Evolutionary conservation across 768 basidiomycete genomes (phyloP).

Genomic region (Fomitopsis serialis): DNA sequence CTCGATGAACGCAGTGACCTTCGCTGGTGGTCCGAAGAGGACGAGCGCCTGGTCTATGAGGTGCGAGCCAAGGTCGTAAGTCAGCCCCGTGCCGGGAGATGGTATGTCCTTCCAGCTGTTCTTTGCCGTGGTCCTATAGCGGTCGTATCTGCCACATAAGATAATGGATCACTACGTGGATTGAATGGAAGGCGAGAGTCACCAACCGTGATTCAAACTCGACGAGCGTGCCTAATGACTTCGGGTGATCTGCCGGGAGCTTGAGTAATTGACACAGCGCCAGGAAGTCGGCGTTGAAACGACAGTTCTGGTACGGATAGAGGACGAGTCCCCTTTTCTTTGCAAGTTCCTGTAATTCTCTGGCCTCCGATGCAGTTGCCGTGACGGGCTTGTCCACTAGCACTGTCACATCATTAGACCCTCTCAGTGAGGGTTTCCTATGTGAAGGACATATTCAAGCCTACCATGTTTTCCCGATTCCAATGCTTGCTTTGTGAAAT

Average conservation of each 20-base stretch:
- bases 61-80: slow-evolving; percentile 79
- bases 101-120: slow-evolving; percentile 78
- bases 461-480: slow-evolving; percentile 73
- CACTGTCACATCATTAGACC: slow-evolving; percentile 32
- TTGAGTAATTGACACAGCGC: slow-evolving; percentile 54
- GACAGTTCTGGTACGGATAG: slow-evolving; percentile 69
- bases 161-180: too few species aligned
- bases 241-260: slow-evolving; percentile 46
- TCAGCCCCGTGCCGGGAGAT: slow-evolving; percentile 54
- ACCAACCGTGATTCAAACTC: slow-evolving; percentile 77
- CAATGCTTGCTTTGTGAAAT: slow-evolving; percentile 57
- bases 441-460: slow-evolving; percentile 3
- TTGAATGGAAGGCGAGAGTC: neutral
- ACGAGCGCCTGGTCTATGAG: slow-evolving; percentile 73
- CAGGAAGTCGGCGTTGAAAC: slow-evolving; percentile 78
- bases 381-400: slow-evolving; percentile 80
- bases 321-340: slow-evolving; percentile 54
- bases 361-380: slow-evolving; percentile 51
- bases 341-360: slow-evolving; percentile 55
- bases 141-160: slow-evolving; percentile 53
- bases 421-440: too few species aligned
- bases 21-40: slow-evolving; percentile 71
- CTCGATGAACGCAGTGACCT: slow-evolving; percentile 62
- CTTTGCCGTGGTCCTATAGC: slow-evolving; percentile 59
- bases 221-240: slow-evolving; percentile 53